phyloP scores from a whole-genome alignment of 2,329 filamentous ascomycete species.

The Fusarium pseudograminearum region DNA sequence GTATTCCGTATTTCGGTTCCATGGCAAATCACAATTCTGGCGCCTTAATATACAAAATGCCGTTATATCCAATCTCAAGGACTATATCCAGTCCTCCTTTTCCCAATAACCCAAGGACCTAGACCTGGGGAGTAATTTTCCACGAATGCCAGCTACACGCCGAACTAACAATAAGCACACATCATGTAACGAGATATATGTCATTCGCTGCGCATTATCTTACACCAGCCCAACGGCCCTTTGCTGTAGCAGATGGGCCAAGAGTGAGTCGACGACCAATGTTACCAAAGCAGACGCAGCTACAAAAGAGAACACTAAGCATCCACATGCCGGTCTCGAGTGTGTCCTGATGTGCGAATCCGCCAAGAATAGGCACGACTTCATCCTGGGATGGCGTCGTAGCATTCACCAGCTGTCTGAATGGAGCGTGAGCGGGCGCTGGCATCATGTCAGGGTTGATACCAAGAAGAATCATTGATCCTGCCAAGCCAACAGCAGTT shows the following conservation, averaged over 20 bases:
- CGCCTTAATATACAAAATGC: constrained; percentile 11
- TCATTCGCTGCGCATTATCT: constrained; percentile 44
- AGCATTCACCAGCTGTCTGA: constrained; percentile 39
- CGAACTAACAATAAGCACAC: constrained; percentile 10
- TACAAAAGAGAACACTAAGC: constrained; percentile 92
- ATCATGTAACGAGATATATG: background rate
- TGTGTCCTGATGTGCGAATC: constrained; percentile 70
- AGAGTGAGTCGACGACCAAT: constrained; percentile 85
- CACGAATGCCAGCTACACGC: constrained; percentile 4
- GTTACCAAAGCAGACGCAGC: constrained; percentile 95
- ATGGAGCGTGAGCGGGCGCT: constrained; percentile 62
- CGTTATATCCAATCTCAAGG: constrained; percentile 20
- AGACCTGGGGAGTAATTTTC: background rate
- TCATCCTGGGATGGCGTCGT: constrained; percentile 22
- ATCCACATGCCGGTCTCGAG: constrained; percentile 87
- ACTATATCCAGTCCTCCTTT: constrained; percentile 5
- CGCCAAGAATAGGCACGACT: constrained; percentile 55
- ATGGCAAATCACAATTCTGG: background rate
- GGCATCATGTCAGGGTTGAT: constrained; percentile 85
- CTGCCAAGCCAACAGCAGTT: constrained; percentile 76
- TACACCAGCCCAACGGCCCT: constrained; percentile 61
- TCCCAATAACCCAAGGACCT: background rate
- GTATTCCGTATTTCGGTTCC: constrained; percentile 5
- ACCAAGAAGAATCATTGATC: constrained; percentile 79
- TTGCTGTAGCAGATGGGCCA: constrained; percentile 56